Evolutionary conservation across 208 protist species (phyloP).

Genomic region (Naegleria gruberi): DNA sequence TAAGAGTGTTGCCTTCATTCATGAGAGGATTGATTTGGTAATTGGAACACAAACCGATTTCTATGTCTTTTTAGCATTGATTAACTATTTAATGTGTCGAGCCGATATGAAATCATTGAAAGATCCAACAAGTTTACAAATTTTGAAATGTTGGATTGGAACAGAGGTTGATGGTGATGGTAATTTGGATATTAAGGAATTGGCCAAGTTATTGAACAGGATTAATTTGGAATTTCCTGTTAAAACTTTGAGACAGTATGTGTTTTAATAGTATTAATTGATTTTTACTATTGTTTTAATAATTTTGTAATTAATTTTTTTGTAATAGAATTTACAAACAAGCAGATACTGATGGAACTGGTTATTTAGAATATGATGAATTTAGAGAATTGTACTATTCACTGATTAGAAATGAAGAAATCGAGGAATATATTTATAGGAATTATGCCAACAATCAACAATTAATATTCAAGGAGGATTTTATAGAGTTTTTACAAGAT

Average conservation of each 20-base stretch:
- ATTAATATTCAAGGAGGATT: slow-evolving; percentile 23
- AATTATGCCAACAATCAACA: neutral
- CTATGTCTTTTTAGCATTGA: neutral
- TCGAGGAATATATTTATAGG: neutral
- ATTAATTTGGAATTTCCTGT: neutral
- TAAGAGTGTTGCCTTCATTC: too few species aligned
- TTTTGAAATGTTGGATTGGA: slow-evolving; percentile 6
- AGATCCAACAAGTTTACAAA: neutral
- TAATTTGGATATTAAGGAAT: neutral
- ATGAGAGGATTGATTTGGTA: neutral
- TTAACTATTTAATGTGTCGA: neutral
- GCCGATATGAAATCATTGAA: neutral
- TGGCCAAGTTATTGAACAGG: neutral
- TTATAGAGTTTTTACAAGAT: slow-evolving; percentile 30
- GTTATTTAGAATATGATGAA: slow-evolving; percentile 1
- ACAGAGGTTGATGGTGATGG: neutral
- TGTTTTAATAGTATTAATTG: neutral
- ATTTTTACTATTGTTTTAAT: too few species aligned
- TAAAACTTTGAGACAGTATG: neutral
- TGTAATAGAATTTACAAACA: neutral
- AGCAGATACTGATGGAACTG: neutral
- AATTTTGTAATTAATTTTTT: neutral
- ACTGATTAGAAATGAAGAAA: neutral
- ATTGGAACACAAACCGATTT: neutral
- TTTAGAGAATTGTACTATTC: slow-evolving; percentile 18